A percentile compares a stretch with the other conserved stretches of the same genome.
Evolutionary conservation across 2,329 filamentous ascomycete species (phyloP).

Genomic region (Ophiostoma piceae): DNA sequence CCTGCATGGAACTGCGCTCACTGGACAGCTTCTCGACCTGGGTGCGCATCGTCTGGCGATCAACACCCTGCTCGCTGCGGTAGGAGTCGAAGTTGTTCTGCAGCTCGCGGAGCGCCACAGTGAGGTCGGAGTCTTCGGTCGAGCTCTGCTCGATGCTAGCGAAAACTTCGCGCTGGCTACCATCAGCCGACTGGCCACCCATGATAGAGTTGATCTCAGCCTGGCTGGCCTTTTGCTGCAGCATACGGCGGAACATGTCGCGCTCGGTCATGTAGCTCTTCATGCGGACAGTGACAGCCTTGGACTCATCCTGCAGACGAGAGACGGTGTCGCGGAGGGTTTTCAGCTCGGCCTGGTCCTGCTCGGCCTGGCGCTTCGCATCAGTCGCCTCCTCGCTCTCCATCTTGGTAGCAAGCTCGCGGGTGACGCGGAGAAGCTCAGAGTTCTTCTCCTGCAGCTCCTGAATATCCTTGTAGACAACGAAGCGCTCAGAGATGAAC

Average conservation of each 20-base stretch:
- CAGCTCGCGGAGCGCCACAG: constrained; percentile 75
- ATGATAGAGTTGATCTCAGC: constrained; percentile 63
- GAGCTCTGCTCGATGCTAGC: constrained; percentile 53
- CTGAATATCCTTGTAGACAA: constrained; percentile 77
- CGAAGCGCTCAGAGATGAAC: constrained; percentile 84
- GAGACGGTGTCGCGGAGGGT: constrained; percentile 40
- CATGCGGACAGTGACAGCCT: constrained; percentile 73
- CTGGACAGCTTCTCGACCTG: constrained; percentile 76
- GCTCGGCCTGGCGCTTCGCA: constrained; percentile 56
- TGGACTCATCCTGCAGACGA: constrained; percentile 71
- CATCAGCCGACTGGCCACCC: constrained; percentile 60
- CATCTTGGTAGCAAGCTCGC: constrained; percentile 80
- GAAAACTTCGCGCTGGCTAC: constrained; percentile 44
- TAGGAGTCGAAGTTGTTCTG: constrained; percentile 87
- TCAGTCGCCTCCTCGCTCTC: constrained; percentile 81
- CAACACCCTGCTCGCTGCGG: constrained; percentile 75
- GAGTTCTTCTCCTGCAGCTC: constrained; percentile 86
- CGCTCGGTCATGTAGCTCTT: constrained; percentile 94
- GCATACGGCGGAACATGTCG: constrained; percentile 94
- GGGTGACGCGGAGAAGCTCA: constrained; percentile 73
- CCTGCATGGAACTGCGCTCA: constrained; percentile 77
- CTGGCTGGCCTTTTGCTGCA: constrained; percentile 63
- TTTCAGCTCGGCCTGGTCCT: constrained; percentile 65
- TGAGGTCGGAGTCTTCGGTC: constrained; percentile 59
- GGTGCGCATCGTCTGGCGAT: constrained; percentile 74